phyloP scores from a whole-genome alignment of 371 early-diverging fungal genomes.

The Mucor ambiguus region DNA sequence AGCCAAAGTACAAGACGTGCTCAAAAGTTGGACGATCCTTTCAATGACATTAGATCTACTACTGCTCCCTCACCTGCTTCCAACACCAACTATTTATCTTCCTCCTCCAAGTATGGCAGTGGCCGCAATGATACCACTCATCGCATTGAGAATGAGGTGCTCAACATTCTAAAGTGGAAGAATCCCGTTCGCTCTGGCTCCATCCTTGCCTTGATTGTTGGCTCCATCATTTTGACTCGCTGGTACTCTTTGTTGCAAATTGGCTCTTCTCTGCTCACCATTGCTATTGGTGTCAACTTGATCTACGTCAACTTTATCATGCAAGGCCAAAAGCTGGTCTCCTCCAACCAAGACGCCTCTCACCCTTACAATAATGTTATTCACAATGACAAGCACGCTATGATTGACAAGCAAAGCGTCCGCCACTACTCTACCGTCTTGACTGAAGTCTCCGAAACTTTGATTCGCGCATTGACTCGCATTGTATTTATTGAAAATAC shows the following conservation, averaged over 20 bases:
- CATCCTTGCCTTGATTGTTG: conserved; percentile 25
- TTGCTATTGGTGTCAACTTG: conserved; percentile 44
- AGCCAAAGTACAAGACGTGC: neutral
- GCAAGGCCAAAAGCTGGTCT: conserved; percentile 34
- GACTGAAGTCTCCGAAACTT: conserved; percentile 38
- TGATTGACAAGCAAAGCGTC: conserved; percentile 31
- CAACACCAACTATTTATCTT: too few species aligned
- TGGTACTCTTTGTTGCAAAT: conserved; percentile 48
- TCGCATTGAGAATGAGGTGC: conserved; percentile 38
- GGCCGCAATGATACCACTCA: conserved; percentile 35
- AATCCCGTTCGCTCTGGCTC: conserved; percentile 45
- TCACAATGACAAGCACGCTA: conserved; percentile 20
- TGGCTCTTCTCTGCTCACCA: conserved; percentile 30
- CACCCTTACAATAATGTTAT: conserved; percentile 44
- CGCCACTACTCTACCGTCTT: conserved; percentile 34
- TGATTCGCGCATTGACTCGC: conserved; percentile 40
- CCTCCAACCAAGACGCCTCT: conserved; percentile 27
- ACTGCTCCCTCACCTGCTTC: too few species aligned
- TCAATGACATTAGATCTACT: neutral
- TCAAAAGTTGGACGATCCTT: neutral
- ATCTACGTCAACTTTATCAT: conserved; percentile 42
- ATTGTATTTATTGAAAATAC: conserved; percentile 48
- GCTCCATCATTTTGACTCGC: conserved; percentile 35
- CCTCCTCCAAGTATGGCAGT: neutral
- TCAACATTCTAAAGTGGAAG: conserved; percentile 39